A percentile compares a stretch with the other conserved stretches of the same genome.
Conservation (phyloP, 148 eudicot genomes). For the Agrostemma githago region DNA sequence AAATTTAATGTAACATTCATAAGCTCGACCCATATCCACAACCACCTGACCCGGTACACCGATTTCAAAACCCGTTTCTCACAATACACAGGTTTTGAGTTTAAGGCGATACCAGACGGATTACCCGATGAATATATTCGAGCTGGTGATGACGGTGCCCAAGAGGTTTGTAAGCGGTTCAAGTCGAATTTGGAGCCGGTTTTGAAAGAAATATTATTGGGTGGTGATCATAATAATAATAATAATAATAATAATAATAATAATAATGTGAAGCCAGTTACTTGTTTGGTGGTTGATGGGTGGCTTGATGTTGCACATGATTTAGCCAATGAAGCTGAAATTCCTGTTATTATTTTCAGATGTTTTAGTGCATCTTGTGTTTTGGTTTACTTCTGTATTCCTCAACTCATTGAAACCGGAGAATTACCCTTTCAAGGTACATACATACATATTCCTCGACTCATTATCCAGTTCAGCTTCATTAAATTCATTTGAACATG, state of each 20-base stretch:
- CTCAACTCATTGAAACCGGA: conserved; percentile 26
- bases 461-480: no score
- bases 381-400: conserved; percentile 26
- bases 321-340: conserved; percentile 19
- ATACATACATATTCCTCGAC: neutral
- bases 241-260: no score
- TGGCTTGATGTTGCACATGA: conserved; percentile 21
- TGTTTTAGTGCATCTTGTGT: conserved; percentile 21
- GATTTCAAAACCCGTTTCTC: conserved; percentile 24
- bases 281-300: conserved; percentile 27
- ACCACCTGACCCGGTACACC: conserved; percentile 14
- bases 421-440: conserved; percentile 31
- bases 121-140: conserved; percentile 25
- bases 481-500: no score
- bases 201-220: conserved; percentile 22
- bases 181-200: neutral
- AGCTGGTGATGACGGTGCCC: conserved; percentile 9
- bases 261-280: neutral
- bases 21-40: conserved; percentile 30
- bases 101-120: conserved; percentile 25
- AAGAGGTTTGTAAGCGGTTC: conserved; percentile 6
- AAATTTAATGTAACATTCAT: conserved; percentile 31
- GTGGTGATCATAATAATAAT: neutral
- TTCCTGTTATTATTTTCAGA: conserved; percentile 25
- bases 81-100: conserved; percentile 9